Base-by-base conservation (phyloP, 768 basidiomycete genomes). In the Phanerodontia chrysosporium region DNA sequence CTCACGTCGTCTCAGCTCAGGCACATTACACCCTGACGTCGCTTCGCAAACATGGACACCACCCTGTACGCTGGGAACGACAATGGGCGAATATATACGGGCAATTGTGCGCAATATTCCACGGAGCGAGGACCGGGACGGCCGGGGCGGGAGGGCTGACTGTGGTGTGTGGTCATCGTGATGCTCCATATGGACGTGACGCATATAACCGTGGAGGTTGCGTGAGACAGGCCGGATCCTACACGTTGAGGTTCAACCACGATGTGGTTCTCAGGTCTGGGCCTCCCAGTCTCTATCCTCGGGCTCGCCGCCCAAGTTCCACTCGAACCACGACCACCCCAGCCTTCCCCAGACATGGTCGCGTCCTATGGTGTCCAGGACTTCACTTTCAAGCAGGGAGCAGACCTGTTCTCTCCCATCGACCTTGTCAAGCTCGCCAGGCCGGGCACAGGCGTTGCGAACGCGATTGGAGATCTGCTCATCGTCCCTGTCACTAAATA, bases 401-500 rank as follows among this genome's bases (percentile, higher is more conserved):
- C 76, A 2, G 80, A 84, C 64, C 72, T 85, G 45, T 85, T 93
- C 72, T 79, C 86, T 4, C 92, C 91, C 0, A 79, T 82, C 69
- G 81, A 90, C 66, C 74, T 94, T 68, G 79, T 92, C 51, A 70
- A 82, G 68, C 78, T 94, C 44, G 82, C 81, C 12, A 78, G 92
- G 55, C 87, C 92, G 5, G 83, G 85, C 1, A 68, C 66, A 13
- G 89, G 86, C 6, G 73, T 83, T n/a, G 80, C 89, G 18, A 93
- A 91, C 66, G 71, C 76, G 16, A 77, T 74, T 0, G 91, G 89
- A 24, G 85, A 89, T 72, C 72, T 95, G 64, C 83, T 84, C 24
- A 69, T 92, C 59, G 76, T 90, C 21, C 76, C 86, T 2, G 76
- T 84, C 67, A 84, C 80, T 73, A 82, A 85, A 70, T 89, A 85